Conservation (phyloP, 192 early-diverging fungal species). For the Backusella parvicylindrica region DNA sequence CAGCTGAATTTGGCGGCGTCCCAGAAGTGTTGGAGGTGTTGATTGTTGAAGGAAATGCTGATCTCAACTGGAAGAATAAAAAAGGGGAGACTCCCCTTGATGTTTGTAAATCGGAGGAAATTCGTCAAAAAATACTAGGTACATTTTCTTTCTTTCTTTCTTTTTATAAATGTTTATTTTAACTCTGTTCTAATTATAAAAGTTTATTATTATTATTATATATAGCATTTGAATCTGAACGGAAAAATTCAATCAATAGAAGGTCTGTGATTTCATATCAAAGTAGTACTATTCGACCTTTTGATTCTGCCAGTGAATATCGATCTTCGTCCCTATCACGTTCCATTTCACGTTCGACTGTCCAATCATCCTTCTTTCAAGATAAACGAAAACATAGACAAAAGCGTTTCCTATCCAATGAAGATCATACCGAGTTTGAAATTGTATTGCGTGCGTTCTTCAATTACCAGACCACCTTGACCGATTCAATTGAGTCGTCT, state of each 20-base stretch:
- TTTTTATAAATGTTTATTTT: not conserved
- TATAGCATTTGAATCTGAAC: conserved; percentile 16
- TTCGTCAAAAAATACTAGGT: conserved; percentile 7
- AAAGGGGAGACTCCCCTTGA: conserved; percentile 43
- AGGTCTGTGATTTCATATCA: conserved; percentile 4
- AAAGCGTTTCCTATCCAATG: not conserved
- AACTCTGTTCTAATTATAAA: conserved; percentile 1
- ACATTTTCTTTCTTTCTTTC: not conserved
- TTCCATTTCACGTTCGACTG: not conserved
- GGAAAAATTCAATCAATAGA: not conserved
- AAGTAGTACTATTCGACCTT: conserved; percentile 21
- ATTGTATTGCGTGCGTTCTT: conserved; percentile 45
- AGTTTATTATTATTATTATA: conserved; percentile 3
- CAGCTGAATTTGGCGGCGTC: conserved; percentile 48
- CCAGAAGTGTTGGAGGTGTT: conserved; percentile 44
- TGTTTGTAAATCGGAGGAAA: conserved; percentile 43
- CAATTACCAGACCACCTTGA: conserved; percentile 44
- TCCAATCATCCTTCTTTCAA: not conserved
- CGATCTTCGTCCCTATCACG: conserved; percentile 3
- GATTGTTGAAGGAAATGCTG: conserved; percentile 41
- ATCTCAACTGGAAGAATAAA: conserved; percentile 41
- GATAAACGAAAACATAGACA: not conserved
- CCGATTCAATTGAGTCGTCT: conserved; percentile 42
- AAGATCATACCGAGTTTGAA: conserved; percentile 36
- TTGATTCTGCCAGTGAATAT: conserved; percentile 27